Base-by-base conservation (phyloP, 495 filamentous ascomycete genomes). In the Cetradonia linearis region DNA sequence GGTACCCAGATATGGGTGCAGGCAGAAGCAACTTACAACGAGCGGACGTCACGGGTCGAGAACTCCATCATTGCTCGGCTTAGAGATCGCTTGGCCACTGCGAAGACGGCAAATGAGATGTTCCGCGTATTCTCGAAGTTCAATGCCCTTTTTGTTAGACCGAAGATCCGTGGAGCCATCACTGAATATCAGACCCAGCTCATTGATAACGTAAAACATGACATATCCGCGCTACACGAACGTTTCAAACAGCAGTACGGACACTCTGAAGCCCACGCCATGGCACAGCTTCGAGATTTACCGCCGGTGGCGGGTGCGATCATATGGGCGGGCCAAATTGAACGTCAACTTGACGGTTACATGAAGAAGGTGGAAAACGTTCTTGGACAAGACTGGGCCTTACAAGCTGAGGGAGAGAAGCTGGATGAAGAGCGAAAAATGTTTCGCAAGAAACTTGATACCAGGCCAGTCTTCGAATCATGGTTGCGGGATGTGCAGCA, bases 81-180 rank as follows among this genome's bases (percentile, higher is more conserved):
- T 11, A 81, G 94, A 66, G 93, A 99, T 73, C 86, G 93, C 46
- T 77, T 99, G 55, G 93, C 92, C 2, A 96, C 88, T 3, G 91
- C 93, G 14, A 97, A 91, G 77, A 91, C 85, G 56, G 93, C 93
- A 25, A 97, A 94, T 69, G 93, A 97, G 70, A 99, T 97, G 93
- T 99, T 99, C 70, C 88, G 94, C 40, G 93, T 99, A 50, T 97
- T 97, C 70, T 99, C 93, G 23, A 96, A 96, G 68, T 99, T 99
- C 79, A 99, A 99, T 68, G 94, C 93, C 31, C 85, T 99, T 53
- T 92, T 99, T 67, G 91, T 99, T 53, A 83, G 93, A 33, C 94
- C 94, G 20, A 97, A 97, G 77, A 96, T 99, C 70, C 84, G 93
- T 47, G 91, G 93, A 67, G 93, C 93, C 55, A 99, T 99, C 68